Evolutionary conservation across 140 eudicot species (phyloP).

Genomic region (Cichorium intybus): DNA sequence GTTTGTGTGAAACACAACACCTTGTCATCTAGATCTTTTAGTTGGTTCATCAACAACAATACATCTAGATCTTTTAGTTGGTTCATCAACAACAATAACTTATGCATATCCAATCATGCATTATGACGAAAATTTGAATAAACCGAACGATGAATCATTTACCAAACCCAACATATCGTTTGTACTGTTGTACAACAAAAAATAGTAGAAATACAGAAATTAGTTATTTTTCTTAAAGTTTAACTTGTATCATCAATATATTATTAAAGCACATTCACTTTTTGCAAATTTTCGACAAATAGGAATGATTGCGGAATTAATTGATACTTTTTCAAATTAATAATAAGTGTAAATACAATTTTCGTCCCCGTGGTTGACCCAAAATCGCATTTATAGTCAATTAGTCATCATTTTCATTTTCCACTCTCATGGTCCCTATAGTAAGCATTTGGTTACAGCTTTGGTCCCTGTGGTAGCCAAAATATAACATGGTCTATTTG

Average conservation of each 20-base stretch:
- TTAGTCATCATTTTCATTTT: no score
- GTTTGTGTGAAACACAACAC: no score
- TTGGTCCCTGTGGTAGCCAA: no score
- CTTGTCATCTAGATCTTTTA: not conserved
- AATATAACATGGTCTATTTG: no score
- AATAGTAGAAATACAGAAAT: not conserved
- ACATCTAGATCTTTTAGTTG: not conserved
- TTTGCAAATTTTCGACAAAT: not conserved
- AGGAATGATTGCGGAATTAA: conserved; percentile 1
- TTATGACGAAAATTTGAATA: not conserved
- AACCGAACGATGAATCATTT: not conserved
- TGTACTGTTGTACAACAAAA: no score
- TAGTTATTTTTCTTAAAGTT: no score
- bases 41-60: not conserved
- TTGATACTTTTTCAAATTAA: not conserved
- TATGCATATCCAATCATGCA: not conserved
- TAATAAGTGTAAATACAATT: no score
- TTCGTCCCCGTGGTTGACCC: no score
- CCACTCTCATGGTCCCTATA: no score
- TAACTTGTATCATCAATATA: not conserved
- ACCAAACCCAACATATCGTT: not conserved
- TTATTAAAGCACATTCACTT: not conserved
- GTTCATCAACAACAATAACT: not conserved
- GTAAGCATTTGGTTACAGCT: no score
- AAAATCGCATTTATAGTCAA: no score